A percentile compares a stretch with the other conserved stretches of the same genome.
phyloP scores from a whole-genome alignment of 345 rosid genomes.

The Capsella bursapastoris region DNA sequence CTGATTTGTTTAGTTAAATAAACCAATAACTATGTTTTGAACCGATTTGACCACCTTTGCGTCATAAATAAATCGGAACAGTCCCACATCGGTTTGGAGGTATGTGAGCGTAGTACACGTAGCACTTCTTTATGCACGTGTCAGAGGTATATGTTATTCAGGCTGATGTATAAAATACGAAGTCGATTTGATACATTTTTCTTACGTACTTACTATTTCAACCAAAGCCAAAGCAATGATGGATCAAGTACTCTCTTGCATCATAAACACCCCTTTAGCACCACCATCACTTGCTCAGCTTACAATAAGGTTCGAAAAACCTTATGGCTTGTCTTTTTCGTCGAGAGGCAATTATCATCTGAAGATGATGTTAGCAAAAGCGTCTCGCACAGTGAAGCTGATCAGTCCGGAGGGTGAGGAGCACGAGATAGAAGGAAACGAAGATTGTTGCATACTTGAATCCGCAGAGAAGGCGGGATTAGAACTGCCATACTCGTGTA shows the following conservation, averaged over 20 bases:
- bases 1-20: not conserved
- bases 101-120: not conserved
- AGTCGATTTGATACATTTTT: not conserved
- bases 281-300: not conserved
- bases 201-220: not conserved
- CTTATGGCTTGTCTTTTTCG: not conserved
- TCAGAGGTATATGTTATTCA: not conserved
- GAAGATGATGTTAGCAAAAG: not conserved
- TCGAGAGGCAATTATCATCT: not conserved
- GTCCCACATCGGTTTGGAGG: not conserved
- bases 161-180: too few species aligned
- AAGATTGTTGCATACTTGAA: constrained; percentile 26
- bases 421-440: constrained; percentile 23
- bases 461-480: constrained; percentile 31
- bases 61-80: not conserved
- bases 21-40: not conserved
- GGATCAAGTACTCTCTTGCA: not conserved
- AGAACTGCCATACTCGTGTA: constrained; percentile 34
- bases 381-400: constrained; percentile 23
- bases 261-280: not conserved
- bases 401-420: constrained; percentile 27
- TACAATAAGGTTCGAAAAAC: not conserved
- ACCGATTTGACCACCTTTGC: not conserved
- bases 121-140: not conserved
- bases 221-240: not conserved